Evolutionary conservation across 179 eudicot genomes (phyloP).

Genomic region (Drosera spatulata): DNA sequence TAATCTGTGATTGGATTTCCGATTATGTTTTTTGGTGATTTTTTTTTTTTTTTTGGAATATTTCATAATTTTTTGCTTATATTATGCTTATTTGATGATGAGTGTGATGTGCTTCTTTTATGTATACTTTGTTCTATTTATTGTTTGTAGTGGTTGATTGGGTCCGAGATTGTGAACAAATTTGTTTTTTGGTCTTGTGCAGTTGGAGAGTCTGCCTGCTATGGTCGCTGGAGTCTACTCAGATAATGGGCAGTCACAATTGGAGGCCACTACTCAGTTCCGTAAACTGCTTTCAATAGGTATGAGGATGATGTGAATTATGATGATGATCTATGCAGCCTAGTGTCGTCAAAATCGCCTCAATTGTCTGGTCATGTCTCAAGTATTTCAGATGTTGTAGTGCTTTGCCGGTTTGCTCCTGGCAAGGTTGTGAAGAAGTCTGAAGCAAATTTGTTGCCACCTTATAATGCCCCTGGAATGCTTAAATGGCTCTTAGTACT

Average conservation of each 20-base stretch:
- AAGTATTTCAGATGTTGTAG: too few species aligned
- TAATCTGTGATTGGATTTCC: background rate
- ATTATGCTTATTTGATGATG: background rate
- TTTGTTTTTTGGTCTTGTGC: constrained; percentile 10
- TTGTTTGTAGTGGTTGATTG: too few species aligned
- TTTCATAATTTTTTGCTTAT: too few species aligned
- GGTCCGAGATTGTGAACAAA: background rate
- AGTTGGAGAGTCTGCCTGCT: constrained; percentile 51
- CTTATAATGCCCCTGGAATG: too few species aligned
- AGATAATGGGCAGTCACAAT: constrained; percentile 47
- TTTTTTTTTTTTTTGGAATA: too few species aligned
- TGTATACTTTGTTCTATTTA: background rate
- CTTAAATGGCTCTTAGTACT: too few species aligned
- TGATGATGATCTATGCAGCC: background rate
- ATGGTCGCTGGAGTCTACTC: constrained; percentile 53
- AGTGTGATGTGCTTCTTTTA: background rate
- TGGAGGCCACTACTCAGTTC: constrained; percentile 22
- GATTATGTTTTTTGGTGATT: background rate
- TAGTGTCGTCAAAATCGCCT: too few species aligned
- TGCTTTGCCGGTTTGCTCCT: too few species aligned
- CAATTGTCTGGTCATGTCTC: too few species aligned
- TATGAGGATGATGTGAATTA: constrained; percentile 9
- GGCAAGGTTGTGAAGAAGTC: too few species aligned
- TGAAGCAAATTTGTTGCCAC: too few species aligned
- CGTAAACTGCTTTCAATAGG: constrained; percentile 92